Base-by-base conservation (phyloP, 1,139 yeast genomes). In the Magnusiomyces sp. region DNA sequence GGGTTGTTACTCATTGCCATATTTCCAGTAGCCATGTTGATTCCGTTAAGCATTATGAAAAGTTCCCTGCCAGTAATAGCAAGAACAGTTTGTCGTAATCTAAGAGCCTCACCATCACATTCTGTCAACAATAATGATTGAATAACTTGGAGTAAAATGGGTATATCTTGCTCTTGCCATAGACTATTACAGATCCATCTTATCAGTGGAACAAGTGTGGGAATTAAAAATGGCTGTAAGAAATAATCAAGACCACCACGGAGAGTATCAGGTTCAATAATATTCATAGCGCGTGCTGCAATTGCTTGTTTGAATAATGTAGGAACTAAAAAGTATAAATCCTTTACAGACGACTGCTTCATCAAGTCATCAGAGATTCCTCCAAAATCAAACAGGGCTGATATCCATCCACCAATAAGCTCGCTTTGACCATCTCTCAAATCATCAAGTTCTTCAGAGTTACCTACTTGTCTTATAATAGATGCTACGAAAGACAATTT, bases 321-420 rank as follows among this genome's bases (percentile, higher is more conserved):
- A 0, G 96, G 95, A 14, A 88, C 76, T 43, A 90, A 64, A 40
- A 74, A 73, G 53, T 84, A 78, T 47, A 86, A 76, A 53, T 86
- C 92, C 58, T 81, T 79, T 23, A 84, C 76, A 17, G 81, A 72
- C 2, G 87, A 78, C 4, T 80, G 71, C 57, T 81, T 77, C 61
- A 89, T 79, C 50, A 89, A 69, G 36, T 84, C 90, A 64, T 90
- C 97, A 0, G 95, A 81, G 41, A 90, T 77, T 1, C 96, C 95
- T 49, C 89, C 94, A 42, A 87, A 79, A 53, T 87, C 90, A 66
- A 86, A 89, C 45, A 90, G 66, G 1, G 94, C 92, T 41, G 76
- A 71, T 42, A 86, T 76, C 97, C 97, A 90, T 40, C 80, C 84
- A 45, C 78, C 79, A 33, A 86, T 66, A 11, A 83, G 71, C 39